Conservation (phyloP, 2,329 filamentous ascomycete genomes). For the Tolypocladium tropicale region DNA sequence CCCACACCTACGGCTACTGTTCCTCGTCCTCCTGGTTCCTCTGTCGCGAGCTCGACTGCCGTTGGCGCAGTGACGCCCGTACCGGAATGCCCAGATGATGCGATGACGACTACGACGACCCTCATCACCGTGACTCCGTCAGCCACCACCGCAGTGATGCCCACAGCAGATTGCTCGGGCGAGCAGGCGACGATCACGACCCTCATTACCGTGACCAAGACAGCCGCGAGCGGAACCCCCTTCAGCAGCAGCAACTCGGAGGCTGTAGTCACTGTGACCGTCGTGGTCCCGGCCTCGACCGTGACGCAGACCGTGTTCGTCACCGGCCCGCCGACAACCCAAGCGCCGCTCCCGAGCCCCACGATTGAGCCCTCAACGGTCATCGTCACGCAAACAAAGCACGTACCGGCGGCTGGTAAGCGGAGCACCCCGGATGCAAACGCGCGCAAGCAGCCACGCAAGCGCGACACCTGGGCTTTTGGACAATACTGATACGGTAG, state of each 20-base stretch:
- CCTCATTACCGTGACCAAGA: background rate
- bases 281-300: conserved; percentile 21
- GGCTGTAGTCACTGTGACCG: conserved; percentile 21
- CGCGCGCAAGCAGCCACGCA: background rate
- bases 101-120: background rate
- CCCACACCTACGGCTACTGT: background rate
- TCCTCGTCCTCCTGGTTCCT: background rate
- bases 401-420: background rate
- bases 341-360: background rate
- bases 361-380: background rate
- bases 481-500: background rate
- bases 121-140: background rate
- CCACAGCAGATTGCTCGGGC: background rate
- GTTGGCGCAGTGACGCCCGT: background rate
- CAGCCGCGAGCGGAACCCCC: background rate
- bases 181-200: background rate
- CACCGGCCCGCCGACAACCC: conserved; percentile 6
- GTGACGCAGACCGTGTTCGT: conserved; percentile 1
- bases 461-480: background rate
- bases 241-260: conserved; percentile 1
- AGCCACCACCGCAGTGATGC: background rate
- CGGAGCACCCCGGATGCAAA: too few relatives aligned
- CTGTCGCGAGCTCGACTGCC: background rate
- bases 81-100: background rate
- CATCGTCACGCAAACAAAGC: conserved; percentile 5